These are phyloP conservation scores for Xylogone sp. DNA, from an alignment of 2,329 filamentous ascomycete genomes.

Conservation along the genomic window DNA sequence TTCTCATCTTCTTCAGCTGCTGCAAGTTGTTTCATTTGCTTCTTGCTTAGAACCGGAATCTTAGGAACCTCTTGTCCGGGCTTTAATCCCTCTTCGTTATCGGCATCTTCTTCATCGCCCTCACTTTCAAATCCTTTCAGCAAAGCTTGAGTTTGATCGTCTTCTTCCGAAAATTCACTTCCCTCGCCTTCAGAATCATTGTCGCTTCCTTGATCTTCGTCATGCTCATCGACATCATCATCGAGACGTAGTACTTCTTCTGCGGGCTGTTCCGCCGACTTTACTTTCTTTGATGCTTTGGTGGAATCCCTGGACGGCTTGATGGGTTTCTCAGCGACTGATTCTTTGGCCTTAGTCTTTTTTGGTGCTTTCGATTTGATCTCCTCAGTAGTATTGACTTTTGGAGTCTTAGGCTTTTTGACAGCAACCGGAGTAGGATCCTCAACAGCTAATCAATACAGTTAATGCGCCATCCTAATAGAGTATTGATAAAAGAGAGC, in stretches of 20 bases:
- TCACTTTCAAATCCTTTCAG: constrained; percentile 53
- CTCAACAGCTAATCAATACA: constrained; percentile 22
- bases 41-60: constrained; percentile 34
- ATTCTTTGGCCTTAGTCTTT: constrained; percentile 3
- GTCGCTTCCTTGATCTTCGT: constrained; percentile 21
- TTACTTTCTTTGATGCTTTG: constrained; percentile 12
- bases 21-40: constrained; percentile 41
- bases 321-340: constrained; percentile 33
- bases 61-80: constrained; percentile 38
- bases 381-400: constrained; percentile 10
- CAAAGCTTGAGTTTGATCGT: constrained; percentile 50
- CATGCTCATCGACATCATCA: constrained; percentile 13
- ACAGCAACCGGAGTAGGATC: constrained; percentile 22
- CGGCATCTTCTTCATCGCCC: constrained; percentile 39
- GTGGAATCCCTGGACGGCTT: constrained; percentile 30
- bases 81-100: constrained; percentile 37
- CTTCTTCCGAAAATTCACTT: constrained; percentile 26
- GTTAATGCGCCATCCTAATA: background rate
- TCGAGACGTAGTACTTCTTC: constrained; percentile 2
- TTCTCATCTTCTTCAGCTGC: constrained; percentile 43
- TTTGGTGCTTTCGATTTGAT: constrained; percentile 8
- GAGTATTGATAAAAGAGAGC: background rate
- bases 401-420: constrained; percentile 31
- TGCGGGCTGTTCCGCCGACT: constrained; percentile 10
- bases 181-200: constrained; percentile 23